Evolutionary conservation across 2,329 filamentous ascomycete species (phyloP).

Genomic region (Lasiodiplodia sp.): DNA sequence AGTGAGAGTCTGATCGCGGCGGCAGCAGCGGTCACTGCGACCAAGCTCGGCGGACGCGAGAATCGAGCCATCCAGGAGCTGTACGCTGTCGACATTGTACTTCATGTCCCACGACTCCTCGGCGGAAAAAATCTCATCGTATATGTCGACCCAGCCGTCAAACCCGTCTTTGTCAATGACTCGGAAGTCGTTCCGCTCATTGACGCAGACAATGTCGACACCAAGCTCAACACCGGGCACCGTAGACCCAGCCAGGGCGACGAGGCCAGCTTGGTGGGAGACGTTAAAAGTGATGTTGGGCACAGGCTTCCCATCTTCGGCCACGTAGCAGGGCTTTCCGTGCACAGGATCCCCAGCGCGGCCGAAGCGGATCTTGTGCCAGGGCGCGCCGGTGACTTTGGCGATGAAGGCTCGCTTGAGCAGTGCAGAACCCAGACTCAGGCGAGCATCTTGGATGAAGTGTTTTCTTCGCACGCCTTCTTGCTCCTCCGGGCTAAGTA

Average conservation of each 20-base stretch:
- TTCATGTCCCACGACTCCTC: constrained; percentile 71
- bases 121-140: constrained; percentile 72
- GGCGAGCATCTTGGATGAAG: constrained; percentile 75
- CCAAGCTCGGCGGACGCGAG: constrained; percentile 51
- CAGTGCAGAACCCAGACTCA: constrained; percentile 74
- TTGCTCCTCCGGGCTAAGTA: constrained; percentile 62
- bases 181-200: constrained; percentile 71
- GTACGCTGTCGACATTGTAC: constrained; percentile 42
- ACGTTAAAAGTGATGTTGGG: constrained; percentile 73
- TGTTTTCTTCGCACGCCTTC: constrained; percentile 66
- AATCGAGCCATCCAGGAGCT: constrained; percentile 53
- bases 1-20: constrained; percentile 47
- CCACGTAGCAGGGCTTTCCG: constrained; percentile 60
- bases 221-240: constrained; percentile 62
- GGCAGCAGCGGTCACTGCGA: constrained; percentile 52
- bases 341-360: constrained; percentile 61
- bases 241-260: constrained; percentile 67
- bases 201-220: constrained; percentile 77
- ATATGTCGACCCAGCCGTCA: constrained; percentile 72
- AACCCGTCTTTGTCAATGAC: constrained; percentile 69
- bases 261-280: constrained; percentile 78
- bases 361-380: constrained; percentile 65
- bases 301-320: constrained; percentile 47
- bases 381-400: constrained; percentile 65
- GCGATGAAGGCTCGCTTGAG: constrained; percentile 76